Base-by-base conservation (phyloP, 345 rosid species). In the Populus euphratica region DNA sequence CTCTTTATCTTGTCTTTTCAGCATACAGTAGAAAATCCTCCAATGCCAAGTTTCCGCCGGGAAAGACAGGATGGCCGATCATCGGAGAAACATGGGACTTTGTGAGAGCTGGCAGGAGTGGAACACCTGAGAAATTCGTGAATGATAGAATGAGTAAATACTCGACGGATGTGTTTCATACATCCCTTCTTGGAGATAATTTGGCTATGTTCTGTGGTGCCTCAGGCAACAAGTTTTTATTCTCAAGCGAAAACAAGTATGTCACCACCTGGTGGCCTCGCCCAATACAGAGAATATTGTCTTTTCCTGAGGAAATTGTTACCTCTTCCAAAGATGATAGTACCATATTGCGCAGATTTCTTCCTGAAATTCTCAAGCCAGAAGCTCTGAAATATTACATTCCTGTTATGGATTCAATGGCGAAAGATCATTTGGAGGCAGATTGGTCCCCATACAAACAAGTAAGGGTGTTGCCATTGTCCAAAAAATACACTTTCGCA, bases 391-490 rank as follows among this genome's bases (percentile, higher is more conserved):
- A 39, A n/a, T 38, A 56, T 12, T 73, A 64, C 67, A 38, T 78
- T 25, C 81, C 81, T 5, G n/a, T 73, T 7, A 73, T 78, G 81
- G 81, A 78, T 50, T 50, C 73, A 41, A 36, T 67, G 59, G 54
- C 73, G 9, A 59, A 43, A 43, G 21, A 64, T 5, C 80, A 75
- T 10, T 2, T 80, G 52, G 66, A 75, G 8, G 68, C 47, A 8
- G 47, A 72, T 12, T 79, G 77, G 80, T 41, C 63, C 5, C 68
- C 70, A 0, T 9, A 31, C 41, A 27, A 52, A 14, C 41, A 78
- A 47, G 72, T 68, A 12, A 70, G 59, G 49, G 80, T 62, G n/a
- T 29, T 33, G 62, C 75, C 70, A 3, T 39, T 79, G 2, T 41
- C 63, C 1, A 79, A 83, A 69, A 72, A 36, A 11, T 73, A 59